Evolutionary conservation across 2,329 filamentous ascomycete species (phyloP).

Genomic region (Cryphonectria parasitica): DNA sequence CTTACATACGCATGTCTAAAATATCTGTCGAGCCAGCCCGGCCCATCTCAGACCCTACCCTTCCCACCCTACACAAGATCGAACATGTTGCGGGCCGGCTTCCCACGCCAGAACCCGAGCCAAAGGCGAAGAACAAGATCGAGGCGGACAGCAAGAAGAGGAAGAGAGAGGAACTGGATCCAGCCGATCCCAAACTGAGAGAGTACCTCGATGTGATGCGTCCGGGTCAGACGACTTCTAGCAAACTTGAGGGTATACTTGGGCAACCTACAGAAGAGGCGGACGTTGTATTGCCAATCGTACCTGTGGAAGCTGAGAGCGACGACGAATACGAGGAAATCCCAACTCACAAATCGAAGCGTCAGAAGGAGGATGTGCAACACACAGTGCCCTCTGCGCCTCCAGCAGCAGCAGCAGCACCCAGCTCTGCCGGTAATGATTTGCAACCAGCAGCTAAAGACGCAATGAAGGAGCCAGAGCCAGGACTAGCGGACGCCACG

Average conservation of each 20-base stretch:
- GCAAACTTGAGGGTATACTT: conserved; percentile 58
- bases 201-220: conserved; percentile 88
- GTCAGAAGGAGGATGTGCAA: conserved; percentile 37
- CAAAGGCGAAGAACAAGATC: conserved; percentile 24
- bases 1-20: conserved; percentile 95
- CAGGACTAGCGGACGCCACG: conserved; percentile 50
- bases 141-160: conserved; percentile 64
- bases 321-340: conserved; percentile 77
- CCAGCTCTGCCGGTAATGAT: conserved; percentile 19
- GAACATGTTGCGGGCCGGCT: conserved; percentile 21
- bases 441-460: conserved; percentile 19
- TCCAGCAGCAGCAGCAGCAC: conserved; percentile 9
- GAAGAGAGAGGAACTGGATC: conserved; percentile 63
- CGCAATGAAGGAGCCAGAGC: conserved; percentile 7
- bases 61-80: conserved; percentile 34
- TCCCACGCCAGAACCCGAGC: conserved; percentile 28
- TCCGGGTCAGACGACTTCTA: conserved; percentile 63
- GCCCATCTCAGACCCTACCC: conserved; percentile 57
- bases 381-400: conserved; percentile 25
- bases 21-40: conserved; percentile 87
- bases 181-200: conserved; percentile 77
- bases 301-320: conserved; percentile 57
- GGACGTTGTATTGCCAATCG: conserved; percentile 27
- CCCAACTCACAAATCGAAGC: conserved; percentile 55
- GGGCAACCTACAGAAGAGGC: conserved; percentile 33